Evolutionary conservation across 2,329 filamentous ascomycete genomes (phyloP), one percentile per base, ranked within the genome.

Genomic region (Fusarium bulbicola): DNA sequence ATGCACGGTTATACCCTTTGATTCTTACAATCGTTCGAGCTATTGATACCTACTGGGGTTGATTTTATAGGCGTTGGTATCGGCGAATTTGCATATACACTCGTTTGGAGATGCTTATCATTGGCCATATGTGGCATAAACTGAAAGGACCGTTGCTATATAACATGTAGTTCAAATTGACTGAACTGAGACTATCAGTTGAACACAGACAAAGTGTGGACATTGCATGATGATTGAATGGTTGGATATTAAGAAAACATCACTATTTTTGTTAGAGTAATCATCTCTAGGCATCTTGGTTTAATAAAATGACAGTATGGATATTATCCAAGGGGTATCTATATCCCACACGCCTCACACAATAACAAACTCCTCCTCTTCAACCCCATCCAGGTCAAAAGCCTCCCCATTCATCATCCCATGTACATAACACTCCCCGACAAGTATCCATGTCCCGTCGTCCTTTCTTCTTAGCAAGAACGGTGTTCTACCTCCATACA

Each of bases 371-470:
- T 76, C 74, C 49, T 82, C 79, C 26, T 81, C 75, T 10, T 70
- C 47, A 3, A 69, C n/a, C 15, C 66, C 73, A 11, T 76, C 68
- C 12, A 66, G 60, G 20, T 70, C 59, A 63, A 81, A 68, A 7
- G 73, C 78, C 66, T 83, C 81, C 3, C 81, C 80, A 37, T 79
- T 71, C 82, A 83, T 83, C 54, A 83, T 60, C 4, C 81, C 81
- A 62, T 82, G 80, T 6, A 81, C 78, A 63, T 82, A 83, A 40
- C 81, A 83, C 66, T 83, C 81, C 3, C 81, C 80, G 18, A 83
- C 61, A 26, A 83, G 59, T 20, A 59, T 64, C 79, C 80, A 82
- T 7, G 66, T 67, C 2, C 50, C 69, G 0, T 56, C 64, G 1
- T 56, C 56, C 32, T 50, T 53, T 52, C 40, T 70, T 15, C 81